Conservation (phyloP, 78 protist genomes). For the Polysphondylium violaceum region DNA sequence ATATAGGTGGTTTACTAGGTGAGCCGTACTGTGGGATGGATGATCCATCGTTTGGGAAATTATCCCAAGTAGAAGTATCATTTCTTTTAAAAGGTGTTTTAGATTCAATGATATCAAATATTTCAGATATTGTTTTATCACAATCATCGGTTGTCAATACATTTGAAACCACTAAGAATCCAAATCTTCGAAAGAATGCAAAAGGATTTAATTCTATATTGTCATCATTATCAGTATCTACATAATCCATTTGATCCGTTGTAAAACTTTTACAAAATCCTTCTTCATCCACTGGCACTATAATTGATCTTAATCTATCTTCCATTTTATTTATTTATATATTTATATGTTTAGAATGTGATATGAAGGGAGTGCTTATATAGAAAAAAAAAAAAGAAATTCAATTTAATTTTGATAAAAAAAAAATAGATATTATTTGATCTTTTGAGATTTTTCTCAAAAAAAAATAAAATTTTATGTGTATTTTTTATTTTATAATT, state of each 20-base stretch:
- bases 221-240: background rate
- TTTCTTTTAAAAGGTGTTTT: conserved; percentile 49
- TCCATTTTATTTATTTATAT: background rate
- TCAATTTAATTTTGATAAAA: background rate
- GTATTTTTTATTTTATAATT: too few species aligned
- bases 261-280: conserved; percentile 41
- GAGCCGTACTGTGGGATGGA: conserved; percentile 53
- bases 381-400: too few species aligned
- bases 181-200: conserved; percentile 41
- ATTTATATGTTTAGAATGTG: background rate
- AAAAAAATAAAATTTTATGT: too few species aligned
- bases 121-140: conserved; percentile 43
- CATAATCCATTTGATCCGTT: conserved; percentile 11
- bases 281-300: conserved; percentile 8
- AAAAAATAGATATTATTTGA: too few species aligned
- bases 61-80: conserved; percentile 57
- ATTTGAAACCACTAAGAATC: conserved; percentile 53
- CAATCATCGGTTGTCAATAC: conserved; percentile 16
- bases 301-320: background rate
- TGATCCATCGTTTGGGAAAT: conserved; percentile 43
- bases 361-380: too few species aligned
- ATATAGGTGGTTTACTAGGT: conserved; percentile 55
- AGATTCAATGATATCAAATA: conserved; percentile 60
- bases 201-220: conserved; percentile 12
- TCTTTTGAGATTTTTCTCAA: too few species aligned